Percentiles rank a stretch among this genome's conserved stretches.
These are phyloP conservation scores for Lactarius evosmus DNA, from an alignment of 768 basidiomycete genomes.

Conservation along the genomic window DNA sequence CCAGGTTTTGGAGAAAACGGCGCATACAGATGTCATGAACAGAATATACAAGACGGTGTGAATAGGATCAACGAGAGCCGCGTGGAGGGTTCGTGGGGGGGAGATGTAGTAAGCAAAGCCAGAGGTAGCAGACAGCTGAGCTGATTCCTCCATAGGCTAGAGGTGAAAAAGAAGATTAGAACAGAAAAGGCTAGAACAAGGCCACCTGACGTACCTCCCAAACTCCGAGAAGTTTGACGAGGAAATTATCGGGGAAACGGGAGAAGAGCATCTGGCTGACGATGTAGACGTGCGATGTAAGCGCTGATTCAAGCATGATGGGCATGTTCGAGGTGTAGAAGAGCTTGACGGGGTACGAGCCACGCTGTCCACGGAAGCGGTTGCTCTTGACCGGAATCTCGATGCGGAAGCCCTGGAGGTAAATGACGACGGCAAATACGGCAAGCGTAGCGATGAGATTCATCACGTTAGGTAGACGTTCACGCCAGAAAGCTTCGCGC, in stretches of 20 bases:
- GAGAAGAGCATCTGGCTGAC: constrained; percentile 92
- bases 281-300: constrained; percentile 94
- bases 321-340: constrained; percentile 99
- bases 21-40: constrained; percentile 93
- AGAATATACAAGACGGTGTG: constrained; percentile 88
- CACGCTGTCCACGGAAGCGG: constrained; percentile 93
- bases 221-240: constrained; percentile 88
- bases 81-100: constrained; percentile 89
- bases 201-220: constrained; percentile 76
- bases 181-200: not conserved
- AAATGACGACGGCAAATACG: constrained; percentile 94
- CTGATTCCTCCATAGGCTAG: constrained; percentile 90
- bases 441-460: constrained; percentile 89
- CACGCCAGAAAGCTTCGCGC: constrained; percentile 97
- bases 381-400: constrained; percentile 98
- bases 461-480: constrained; percentile 96
- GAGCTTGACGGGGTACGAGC: constrained; percentile 93
- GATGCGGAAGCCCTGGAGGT: constrained; percentile 97
- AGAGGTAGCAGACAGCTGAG: constrained; percentile 84
- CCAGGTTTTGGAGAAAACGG: constrained; percentile 99
- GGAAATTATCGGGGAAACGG: constrained; percentile 87
- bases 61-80: constrained; percentile 87
- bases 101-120: constrained; percentile 99
- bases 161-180: constrained; percentile 5
- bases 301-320: constrained; percentile 95